A percentile compares a stretch with the other conserved stretches of the same genome.
phyloP scores from a whole-genome alignment of 805 yeast species.

The Zygoascus tannicola region DNA sequence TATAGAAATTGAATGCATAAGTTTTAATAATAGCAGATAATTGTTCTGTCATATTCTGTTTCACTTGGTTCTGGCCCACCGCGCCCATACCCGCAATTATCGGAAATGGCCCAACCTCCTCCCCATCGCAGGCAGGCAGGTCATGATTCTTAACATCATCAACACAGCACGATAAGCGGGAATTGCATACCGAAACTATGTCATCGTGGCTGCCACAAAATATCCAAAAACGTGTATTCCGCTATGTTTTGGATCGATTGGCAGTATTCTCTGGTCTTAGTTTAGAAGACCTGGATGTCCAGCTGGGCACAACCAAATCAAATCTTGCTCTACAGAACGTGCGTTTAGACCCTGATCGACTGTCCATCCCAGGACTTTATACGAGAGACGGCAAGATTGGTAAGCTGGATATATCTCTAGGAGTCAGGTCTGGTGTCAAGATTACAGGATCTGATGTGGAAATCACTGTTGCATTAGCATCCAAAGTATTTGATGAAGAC shows the following conservation, averaged over 20 bases:
- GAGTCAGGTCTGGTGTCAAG: constrained; percentile 57
- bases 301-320: constrained; percentile 48
- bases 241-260: constrained; percentile 72
- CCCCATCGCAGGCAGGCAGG: too few species aligned
- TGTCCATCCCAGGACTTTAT: constrained; percentile 54
- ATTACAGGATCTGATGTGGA: constrained; percentile 50
- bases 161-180: background rate
- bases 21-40: too few species aligned
- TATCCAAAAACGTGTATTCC: constrained; percentile 70
- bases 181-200: background rate
- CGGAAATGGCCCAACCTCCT: too few species aligned
- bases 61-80: too few species aligned
- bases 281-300: constrained; percentile 70
- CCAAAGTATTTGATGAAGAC: constrained; percentile 25
- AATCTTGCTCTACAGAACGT: constrained; percentile 42
- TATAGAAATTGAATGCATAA: too few species aligned
- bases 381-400: constrained; percentile 54
- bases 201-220: constrained; percentile 70
- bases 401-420: constrained; percentile 47
- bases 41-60: too few species aligned
- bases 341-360: constrained; percentile 60
- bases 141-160: background rate
- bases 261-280: constrained; percentile 76
- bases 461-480: constrained; percentile 35
- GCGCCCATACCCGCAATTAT: too few species aligned